Percentiles rank a stretch among this genome's conserved stretches.
phyloP scores from a whole-genome alignment of 257 asterid species.

The Osmanthus fragrans region DNA sequence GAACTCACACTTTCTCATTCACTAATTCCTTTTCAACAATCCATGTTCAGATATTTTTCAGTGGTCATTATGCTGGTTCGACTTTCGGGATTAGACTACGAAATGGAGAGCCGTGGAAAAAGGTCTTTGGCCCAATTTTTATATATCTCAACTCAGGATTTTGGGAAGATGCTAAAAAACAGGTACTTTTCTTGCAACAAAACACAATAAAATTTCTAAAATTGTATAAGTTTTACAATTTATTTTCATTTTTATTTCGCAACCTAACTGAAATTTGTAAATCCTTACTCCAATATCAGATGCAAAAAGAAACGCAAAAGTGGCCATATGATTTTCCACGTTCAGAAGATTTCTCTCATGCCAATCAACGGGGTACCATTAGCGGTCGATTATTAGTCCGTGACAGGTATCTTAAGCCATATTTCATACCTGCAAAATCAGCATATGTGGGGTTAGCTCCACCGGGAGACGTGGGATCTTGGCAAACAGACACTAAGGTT shows the following conservation, averaged over 20 bases:
- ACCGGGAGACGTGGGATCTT: constrained; percentile 66
- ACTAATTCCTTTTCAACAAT: neutral
- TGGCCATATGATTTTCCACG: constrained; percentile 84
- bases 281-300: constrained; percentile 22
- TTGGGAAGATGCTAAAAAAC: constrained; percentile 67
- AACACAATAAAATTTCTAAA: too few relatives aligned
- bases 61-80: constrained; percentile 59
- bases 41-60: constrained; percentile 40
- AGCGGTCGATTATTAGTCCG: constrained; percentile 55
- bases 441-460: constrained; percentile 75
- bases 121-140: constrained; percentile 68
- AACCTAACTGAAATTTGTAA: neutral
- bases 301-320: constrained; percentile 45
- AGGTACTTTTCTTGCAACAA: constrained; percentile 34
- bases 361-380: constrained; percentile 55
- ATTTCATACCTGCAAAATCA: constrained; percentile 37
- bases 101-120: constrained; percentile 60
- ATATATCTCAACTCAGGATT: constrained; percentile 60
- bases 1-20: neutral
- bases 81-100: constrained; percentile 35
- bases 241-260: neutral
- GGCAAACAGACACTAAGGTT: constrained; percentile 73
- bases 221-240: too few relatives aligned
- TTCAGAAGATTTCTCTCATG: constrained; percentile 50
- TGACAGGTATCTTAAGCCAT: constrained; percentile 43